Base-by-base conservation (phyloP, 495 filamentous ascomycete genomes). In the Tuber melanosporum region DNA sequence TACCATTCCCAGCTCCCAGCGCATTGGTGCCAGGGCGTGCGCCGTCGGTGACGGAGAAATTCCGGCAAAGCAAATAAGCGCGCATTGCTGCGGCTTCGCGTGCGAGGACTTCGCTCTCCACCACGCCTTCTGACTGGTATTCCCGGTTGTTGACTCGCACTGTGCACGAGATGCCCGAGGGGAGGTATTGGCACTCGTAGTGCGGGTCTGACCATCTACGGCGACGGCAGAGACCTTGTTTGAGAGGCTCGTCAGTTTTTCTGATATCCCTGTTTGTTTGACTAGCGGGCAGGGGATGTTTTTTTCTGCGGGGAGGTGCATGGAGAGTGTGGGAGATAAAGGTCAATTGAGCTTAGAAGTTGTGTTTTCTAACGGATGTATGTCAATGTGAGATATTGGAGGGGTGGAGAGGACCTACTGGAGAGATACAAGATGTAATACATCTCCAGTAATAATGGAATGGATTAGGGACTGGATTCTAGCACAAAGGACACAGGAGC, bases 41-140 rank as follows among this genome's bases (percentile, higher is more conserved):
- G 42, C 95, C 95, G 82, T 97, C 95, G 85, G 97, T 98, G 84
- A 97, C 91, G 77, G 95, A 98, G 87, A 99, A 98, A 86, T 97
- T 97, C 84, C 95, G 92, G 87, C 95, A 99, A 77, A 98, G 95
- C 87, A 97, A 92, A 86, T 97, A 99, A 76, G 95, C 95, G 78
- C 93, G 91, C 91, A 95, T 97, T 77, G 95, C 95, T 73, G 95
- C 95, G 83, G 94, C 94, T 86, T 99, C 94, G 82, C 93, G 92
- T 73, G 95, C 95, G 80, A 97, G 88, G 73, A 88, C 87, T 79
- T 95, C 91, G 76, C 90, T 91, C 83, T 91, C 90, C 86, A 93
- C 94, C 80, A 90, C 88, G n/a, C 89, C 87, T 84, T 97, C 94
- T 57, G 94, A 96, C 84, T 94, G 91, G 88, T 98, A 99, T 85